A percentile compares a stretch with the other conserved stretches of the same genome.
Evolutionary conservation across 139 green algal genomes (phyloP).

Genomic region (Eudorina sp.): DNA sequence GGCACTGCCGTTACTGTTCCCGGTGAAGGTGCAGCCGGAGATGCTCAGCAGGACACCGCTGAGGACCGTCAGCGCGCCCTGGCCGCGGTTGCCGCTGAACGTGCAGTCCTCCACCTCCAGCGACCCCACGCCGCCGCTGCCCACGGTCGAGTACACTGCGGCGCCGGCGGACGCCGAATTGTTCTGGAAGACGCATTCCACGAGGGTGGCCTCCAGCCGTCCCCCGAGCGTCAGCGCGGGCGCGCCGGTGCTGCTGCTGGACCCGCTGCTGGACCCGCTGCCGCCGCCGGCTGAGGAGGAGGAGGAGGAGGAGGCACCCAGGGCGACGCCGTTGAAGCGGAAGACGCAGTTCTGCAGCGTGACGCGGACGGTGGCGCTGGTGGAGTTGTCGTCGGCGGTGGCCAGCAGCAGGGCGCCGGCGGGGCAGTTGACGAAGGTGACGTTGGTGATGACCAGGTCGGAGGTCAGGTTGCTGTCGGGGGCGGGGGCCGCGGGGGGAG

Average conservation of each 20-base stretch:
- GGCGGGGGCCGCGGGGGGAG: neutral
- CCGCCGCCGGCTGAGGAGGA: neutral
- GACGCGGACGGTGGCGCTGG: neutral
- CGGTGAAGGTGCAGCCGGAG: neutral
- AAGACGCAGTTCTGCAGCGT: neutral
- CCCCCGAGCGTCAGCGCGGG: too few relatives aligned
- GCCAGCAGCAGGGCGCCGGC: neutral
- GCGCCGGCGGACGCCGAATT: neutral
- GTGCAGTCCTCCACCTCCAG: neutral
- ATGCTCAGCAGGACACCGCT: neutral
- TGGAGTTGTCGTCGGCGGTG: neutral
- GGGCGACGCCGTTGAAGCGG: neutral
- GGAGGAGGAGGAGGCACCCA: neutral
- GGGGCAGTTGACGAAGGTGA: slow-evolving; percentile 3
- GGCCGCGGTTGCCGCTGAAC: neutral
- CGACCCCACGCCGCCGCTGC: neutral
- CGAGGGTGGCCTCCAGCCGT: neutral
- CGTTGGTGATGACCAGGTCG: neutral
- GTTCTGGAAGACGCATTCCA: neutral
- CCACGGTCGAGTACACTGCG: neutral
- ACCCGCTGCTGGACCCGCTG: too few relatives aligned
- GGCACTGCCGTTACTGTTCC: neutral
- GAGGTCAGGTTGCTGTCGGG: neutral
- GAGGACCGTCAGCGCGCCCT: neutral
- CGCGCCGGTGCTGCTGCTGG: too few relatives aligned